Base-by-base conservation (phyloP, 805 yeast species). In the Zygosaccharomyces lentus region DNA sequence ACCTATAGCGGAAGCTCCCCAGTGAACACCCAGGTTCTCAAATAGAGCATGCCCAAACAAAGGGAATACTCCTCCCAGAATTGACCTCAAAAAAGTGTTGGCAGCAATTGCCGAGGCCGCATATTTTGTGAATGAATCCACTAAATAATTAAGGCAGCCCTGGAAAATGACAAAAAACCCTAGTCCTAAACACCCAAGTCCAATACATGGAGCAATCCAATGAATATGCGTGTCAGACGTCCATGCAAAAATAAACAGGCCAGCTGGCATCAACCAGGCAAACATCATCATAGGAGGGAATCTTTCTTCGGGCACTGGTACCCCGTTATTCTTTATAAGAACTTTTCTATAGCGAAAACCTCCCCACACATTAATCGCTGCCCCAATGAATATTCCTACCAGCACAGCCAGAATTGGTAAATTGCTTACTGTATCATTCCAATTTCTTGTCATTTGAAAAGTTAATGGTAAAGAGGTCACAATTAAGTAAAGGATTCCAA, bases 91-190 rank as follows among this genome's bases (percentile, higher is more conserved):
- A 46, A 81, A 75, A 1, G 85, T 77, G 51, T 80, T 79, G 5
- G 81, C 84, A 3, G 87, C 84, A 45, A 80, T 68, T 2, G 84
- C 83, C 10, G 82, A 76, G 2, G 86, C 86, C 7, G 84, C 78
- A 52, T 72, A 75, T 36, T 70, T 62, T 26, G 78, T 70, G 56
- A 78, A 80, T 37, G 83, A 69, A 59, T 81, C 86, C 40, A 82
- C 77, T 48, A 81, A 66, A 55, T 81, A 81, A 60, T 77, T 79
- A 41, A 81, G 62, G 48, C 78, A 73, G 6, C 83, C 80, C 52
- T 77, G 78, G 70, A 81, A 81, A 40, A 78, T 74, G 38, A 74
- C 68, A 43, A 80, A 64, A 50, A 80, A 72, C 8, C 84, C 84
- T 50, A 69, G 59, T 2, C 79, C 79, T 43, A 77, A 72, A 15